Evolutionary conservation across 495 filamentous ascomycete species (phyloP).

Genomic region (Daldinia bambusicola): DNA sequence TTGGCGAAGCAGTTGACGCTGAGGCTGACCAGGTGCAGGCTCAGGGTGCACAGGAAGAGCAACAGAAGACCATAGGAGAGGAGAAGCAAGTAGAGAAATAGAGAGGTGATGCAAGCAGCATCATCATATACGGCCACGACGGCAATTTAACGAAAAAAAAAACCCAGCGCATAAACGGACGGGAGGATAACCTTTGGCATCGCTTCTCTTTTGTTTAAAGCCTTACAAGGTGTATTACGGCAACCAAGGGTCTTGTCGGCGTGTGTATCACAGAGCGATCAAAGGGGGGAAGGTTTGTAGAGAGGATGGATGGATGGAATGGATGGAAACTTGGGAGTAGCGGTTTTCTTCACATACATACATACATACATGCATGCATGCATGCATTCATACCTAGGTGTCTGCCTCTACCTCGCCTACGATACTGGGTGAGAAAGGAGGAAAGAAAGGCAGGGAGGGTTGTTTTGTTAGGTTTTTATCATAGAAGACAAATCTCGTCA

Average conservation of each 20-base stretch:
- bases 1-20: slow-evolving; percentile 57
- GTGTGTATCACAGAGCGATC: slow-evolving; percentile 17
- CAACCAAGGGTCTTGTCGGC: slow-evolving; percentile 2
- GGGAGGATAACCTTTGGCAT: slow-evolving; percentile 2
- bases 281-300: neutral
- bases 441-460: neutral
- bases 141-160: slow-evolving; percentile 5
- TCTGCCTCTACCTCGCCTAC: neutral
- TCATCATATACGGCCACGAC: neutral
- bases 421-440: neutral
- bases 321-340: neutral
- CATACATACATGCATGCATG: neutral
- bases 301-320: neutral
- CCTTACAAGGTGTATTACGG: slow-evolving; percentile 29
- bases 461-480: neutral
- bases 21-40: slow-evolving; percentile 52
- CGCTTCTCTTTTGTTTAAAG: slow-evolving; percentile 46
- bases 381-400: too few species aligned
- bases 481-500: slow-evolving; percentile 20
- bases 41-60: slow-evolving; percentile 38
- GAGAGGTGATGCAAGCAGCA: neutral
- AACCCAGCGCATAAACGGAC: slow-evolving; percentile 21
- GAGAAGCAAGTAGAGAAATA: slow-evolving; percentile 39
- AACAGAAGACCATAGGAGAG: slow-evolving; percentile 35
- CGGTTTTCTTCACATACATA: slow-evolving; percentile 10